Conservation (phyloP, 1,139 yeast species). For the Diutina ranongensis region DNA sequence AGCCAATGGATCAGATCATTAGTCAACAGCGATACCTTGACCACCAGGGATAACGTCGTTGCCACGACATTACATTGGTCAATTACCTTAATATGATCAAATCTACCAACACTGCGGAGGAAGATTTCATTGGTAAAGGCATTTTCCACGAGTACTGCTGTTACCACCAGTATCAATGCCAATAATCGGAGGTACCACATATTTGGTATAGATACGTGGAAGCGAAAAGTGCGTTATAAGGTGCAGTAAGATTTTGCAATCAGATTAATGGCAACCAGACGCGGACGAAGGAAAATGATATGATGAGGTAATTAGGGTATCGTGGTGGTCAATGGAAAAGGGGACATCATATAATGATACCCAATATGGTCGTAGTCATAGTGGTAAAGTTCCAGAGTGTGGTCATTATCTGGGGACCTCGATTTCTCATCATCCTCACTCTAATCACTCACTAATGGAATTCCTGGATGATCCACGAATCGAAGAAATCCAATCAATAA, state of each 20-base stretch:
- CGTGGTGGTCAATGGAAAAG: no score
- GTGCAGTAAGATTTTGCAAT: no score
- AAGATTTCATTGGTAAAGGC: not conserved
- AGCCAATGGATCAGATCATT: not conserved
- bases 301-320: no score
- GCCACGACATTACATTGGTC: not conserved
- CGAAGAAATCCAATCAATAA: not conserved
- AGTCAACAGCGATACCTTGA: not conserved
- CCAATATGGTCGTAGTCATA: no score
- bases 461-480: not conserved
- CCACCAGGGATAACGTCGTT: not conserved
- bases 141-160: constrained; percentile 1
- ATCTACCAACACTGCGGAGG: not conserved
- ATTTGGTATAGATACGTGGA: not conserved
- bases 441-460: not conserved
- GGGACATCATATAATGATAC: no score
- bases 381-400: no score
- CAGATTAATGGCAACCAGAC: no score
- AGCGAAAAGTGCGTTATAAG: constrained; percentile 1
- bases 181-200: not conserved
- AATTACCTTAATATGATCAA: not conserved
- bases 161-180: not conserved
- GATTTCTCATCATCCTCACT: no score
- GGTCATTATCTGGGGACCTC: no score
- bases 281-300: no score